Conservation (phyloP, 208 protist species). For the Trypanosoma boissoni region DNA sequence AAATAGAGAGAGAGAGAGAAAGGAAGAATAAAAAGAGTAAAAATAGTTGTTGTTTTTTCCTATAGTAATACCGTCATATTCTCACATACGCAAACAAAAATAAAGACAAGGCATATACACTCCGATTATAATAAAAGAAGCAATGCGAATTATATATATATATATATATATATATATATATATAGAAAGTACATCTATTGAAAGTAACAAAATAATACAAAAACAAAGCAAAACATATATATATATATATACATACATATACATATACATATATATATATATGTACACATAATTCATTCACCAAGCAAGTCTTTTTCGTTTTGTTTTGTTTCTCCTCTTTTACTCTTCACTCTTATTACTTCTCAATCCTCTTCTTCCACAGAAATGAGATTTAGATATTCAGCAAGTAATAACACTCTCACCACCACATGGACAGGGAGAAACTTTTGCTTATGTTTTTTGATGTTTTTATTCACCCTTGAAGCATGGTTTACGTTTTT, state of each 20-base stretch:
- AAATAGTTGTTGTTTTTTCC: no score
- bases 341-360: not conserved
- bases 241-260: not conserved
- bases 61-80: no score
- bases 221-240: conserved; percentile 9
- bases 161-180: not conserved
- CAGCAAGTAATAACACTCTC: no score
- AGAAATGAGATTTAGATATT: no score
- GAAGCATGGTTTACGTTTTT: conserved; percentile 87
- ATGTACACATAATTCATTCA: not conserved
- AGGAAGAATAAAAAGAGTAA: not conserved
- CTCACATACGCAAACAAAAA: no score
- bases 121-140: no score
- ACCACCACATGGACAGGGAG: no score
- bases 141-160: not conserved
- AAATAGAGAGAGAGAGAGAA: conserved; percentile 10
- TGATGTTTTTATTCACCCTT: conserved; percentile 44
- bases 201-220: conserved; percentile 9
- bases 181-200: not conserved
- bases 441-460: no score
- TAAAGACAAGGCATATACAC: no score
- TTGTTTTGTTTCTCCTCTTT: no score
- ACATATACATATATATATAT: not conserved
- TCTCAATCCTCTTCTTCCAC: no score
- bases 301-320: no score